These are phyloP conservation scores for Populus nigra DNA, from an alignment of 345 rosid species.

Conservation along the genomic window DNA sequence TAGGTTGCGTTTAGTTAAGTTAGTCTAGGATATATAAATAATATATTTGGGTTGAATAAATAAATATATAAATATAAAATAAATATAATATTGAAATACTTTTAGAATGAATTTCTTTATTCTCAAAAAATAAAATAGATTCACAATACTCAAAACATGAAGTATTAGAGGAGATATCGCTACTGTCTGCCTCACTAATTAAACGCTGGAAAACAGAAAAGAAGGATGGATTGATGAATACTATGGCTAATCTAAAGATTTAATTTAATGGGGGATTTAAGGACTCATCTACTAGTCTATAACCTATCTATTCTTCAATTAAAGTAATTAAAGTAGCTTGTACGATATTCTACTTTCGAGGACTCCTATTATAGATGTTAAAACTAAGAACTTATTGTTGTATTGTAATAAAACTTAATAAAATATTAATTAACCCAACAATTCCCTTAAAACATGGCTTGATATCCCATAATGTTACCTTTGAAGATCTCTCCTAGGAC, in stretches of 20 bases:
- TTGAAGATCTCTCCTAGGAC: not conserved
- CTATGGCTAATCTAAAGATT: not conserved
- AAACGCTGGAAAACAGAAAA: not conserved
- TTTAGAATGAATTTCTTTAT: too few relatives aligned
- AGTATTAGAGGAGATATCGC: too few relatives aligned
- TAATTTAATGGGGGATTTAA: not conserved
- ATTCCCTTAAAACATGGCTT: not conserved
- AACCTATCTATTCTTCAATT: not conserved
- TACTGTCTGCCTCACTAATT: too few relatives aligned
- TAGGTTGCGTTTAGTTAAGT: too few relatives aligned
- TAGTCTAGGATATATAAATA: too few relatives aligned
- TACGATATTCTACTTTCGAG: not conserved
- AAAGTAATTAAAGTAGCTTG: not conserved
- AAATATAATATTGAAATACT: too few relatives aligned
- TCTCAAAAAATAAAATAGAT: too few relatives aligned
- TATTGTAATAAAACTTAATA: too few relatives aligned
- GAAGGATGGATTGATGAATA: not conserved
- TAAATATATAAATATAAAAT: too few relatives aligned
- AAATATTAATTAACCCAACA: not conserved
- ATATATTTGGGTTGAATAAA: too few relatives aligned
- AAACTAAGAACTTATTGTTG: not conserved
- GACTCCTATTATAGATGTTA: not conserved
- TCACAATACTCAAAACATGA: too few relatives aligned
- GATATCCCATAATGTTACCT: not conserved
- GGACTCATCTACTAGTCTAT: not conserved